Conservation (phyloP, 495 filamentous ascomycete genomes). For the Hypoxylon trugodes region DNA sequence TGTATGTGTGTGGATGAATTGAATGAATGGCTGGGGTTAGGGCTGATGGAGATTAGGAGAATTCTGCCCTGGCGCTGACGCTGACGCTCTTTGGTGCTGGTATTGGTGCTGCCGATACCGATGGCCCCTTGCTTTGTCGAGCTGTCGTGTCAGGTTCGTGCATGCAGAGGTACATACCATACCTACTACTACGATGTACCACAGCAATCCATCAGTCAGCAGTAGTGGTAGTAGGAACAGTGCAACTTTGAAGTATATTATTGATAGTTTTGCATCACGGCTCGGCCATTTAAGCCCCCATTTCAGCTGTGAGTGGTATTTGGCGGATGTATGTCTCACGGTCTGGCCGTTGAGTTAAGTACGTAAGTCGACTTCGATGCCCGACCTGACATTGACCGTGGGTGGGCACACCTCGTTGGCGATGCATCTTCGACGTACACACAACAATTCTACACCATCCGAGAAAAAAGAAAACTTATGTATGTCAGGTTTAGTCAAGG, state of each 20-base stretch:
- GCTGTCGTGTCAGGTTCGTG: slow-evolving; percentile 32
- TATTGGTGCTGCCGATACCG: no score
- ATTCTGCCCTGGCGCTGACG: slow-evolving; percentile 24
- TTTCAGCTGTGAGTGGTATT: not conserved
- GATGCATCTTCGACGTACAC: no score
- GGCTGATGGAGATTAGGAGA: no score
- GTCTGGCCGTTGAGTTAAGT: no score
- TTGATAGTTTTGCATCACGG: slow-evolving; percentile 3
- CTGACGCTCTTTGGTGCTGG: no score
- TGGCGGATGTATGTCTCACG: no score
- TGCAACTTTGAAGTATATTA: slow-evolving; percentile 11
- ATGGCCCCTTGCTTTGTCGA: slow-evolving; percentile 33
- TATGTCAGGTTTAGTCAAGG: slow-evolving; percentile 1
- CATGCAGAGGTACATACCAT: no score
- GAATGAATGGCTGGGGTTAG: no score
- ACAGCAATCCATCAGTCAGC: not conserved
- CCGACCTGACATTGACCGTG: not conserved
- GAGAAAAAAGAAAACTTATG: no score
- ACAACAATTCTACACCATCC: no score
- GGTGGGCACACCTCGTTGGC: no score
- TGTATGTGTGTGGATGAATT: no score
- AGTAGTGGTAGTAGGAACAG: not conserved
- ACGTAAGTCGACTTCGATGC: slow-evolving; percentile 5
- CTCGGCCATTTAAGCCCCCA: slow-evolving; percentile 9
- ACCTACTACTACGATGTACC: slow-evolving; percentile 12